Base-by-base conservation (phyloP, 1,284 basidiomycete genomes). In the Sanghuangporus baumii region DNA sequence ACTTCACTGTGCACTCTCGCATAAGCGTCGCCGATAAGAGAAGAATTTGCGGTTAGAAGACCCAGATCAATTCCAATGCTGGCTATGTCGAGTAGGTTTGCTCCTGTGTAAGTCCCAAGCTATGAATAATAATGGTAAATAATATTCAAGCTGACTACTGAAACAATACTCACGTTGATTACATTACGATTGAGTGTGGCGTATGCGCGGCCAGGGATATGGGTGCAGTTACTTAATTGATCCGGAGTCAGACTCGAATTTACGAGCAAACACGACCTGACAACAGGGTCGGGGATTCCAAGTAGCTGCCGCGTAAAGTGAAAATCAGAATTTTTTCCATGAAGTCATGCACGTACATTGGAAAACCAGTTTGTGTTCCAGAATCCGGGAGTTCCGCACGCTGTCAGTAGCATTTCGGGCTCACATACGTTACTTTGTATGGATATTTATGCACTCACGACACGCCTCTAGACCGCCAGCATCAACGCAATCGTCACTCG, bases 341-440 rank as follows among this genome's bases (percentile, higher is more conserved):
- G 20, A 23, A 18, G 41, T 31, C 4, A 26, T 48, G 51, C 5
- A 67, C 68, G 43, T 61, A 84, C 82, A 66, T 87, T 88, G 6
- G 79, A 81, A 69, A 80, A 87, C 88, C 88, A 90, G 69, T 90
- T 89, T 60, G 80, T 81, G 67, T 88, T 88, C 86, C 83, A 86
- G 8, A 79, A 62, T 66, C 85, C 85, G 1, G 81, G 77, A 12
- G 83, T 82, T 8, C 74, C 75, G 66, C 84, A 87, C 1, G 83
- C 55, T 57, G 26, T 3, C 43, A 31, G 43, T 43, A 16, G 16
- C 1, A 8, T n/a, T 7, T 46, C 2, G 7, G 23, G 8, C 41
- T n/a, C 4, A 38, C 9, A 36, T n/a, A 11, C 16, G 31, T 26
- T 23, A 23, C 34, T 41, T 6, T n/a, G 11, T 41, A 6, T 12